These are phyloP conservation scores for Solanum gandarillasii DNA, from an alignment of 257 asterid species.

Conservation along the genomic window DNA sequence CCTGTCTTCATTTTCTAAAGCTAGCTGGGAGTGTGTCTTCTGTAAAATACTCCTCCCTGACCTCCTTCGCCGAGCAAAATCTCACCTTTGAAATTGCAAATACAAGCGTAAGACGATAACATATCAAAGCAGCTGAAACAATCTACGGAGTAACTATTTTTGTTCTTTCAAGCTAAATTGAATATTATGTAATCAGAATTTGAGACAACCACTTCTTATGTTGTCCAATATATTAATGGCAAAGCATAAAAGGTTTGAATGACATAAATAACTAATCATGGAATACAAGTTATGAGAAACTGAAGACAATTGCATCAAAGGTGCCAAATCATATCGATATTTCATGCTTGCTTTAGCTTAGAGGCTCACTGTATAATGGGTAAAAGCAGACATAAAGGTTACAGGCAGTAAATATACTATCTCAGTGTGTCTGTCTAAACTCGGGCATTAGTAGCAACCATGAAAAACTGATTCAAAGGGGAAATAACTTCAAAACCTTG, in stretches of 20 bases:
- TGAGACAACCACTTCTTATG: background rate
- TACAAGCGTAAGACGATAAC: background rate
- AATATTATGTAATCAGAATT: background rate
- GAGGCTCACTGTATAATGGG: background rate
- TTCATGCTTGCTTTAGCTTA: background rate
- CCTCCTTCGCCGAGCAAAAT: constrained; percentile 58
- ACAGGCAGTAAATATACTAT: background rate
- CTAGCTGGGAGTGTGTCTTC: constrained; percentile 46
- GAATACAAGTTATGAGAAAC: background rate
- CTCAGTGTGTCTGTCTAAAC: background rate
- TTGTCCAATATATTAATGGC: background rate
- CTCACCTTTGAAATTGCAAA: constrained; percentile 38
- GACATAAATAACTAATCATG: background rate
- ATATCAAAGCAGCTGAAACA: background rate
- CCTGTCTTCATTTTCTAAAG: constrained; percentile 27
- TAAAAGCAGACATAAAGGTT: background rate
- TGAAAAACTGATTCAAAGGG: background rate
- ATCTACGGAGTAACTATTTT: background rate
- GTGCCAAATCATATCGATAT: background rate
- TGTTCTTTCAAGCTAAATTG: background rate
- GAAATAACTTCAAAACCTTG: background rate
- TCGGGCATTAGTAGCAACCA: background rate
- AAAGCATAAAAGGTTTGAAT: background rate
- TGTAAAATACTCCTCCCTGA: constrained; percentile 48
- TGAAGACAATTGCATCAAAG: background rate